Conservation (phyloP, 495 filamentous ascomycete genomes). For the Cenococcum geophilum region DNA sequence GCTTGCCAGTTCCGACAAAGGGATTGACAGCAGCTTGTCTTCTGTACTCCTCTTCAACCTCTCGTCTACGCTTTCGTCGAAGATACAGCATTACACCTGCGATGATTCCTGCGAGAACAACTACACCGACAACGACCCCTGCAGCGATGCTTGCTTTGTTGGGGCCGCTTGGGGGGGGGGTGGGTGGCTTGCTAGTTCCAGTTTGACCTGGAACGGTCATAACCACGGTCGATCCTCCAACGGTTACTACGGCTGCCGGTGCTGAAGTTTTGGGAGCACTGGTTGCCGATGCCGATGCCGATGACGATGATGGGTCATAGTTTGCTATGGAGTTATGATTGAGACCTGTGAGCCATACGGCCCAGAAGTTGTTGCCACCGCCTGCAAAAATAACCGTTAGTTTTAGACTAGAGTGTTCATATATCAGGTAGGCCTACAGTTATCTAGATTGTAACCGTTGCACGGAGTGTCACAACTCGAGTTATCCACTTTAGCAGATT, state of each 20-base stretch:
- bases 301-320: slow-evolving; percentile 5
- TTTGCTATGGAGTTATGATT: slow-evolving; percentile 8
- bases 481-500: slow-evolving; percentile 43
- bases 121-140: slow-evolving; percentile 79
- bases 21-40: slow-evolving; percentile 63
- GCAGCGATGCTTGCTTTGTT: slow-evolving; percentile 76
- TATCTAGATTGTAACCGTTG: slow-evolving; percentile 47
- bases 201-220: slow-evolving; percentile 29
- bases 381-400: slow-evolving; percentile 40
- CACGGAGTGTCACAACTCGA: slow-evolving; percentile 52
- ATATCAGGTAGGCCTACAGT: slow-evolving; percentile 48
- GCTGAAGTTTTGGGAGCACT: slow-evolving; percentile 11
- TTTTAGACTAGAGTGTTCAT: background rate
- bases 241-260: slow-evolving; percentile 21
- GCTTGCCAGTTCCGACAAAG: slow-evolving; percentile 58
- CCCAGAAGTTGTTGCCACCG: slow-evolving; percentile 44
- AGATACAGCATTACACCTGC: slow-evolving; percentile 70
- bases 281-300: slow-evolving; percentile 11
- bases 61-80: slow-evolving; percentile 63
- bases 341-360: slow-evolving; percentile 34
- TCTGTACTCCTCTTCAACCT: slow-evolving; percentile 73
- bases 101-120: slow-evolving; percentile 58
- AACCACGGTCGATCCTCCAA: slow-evolving; percentile 35
- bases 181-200: slow-evolving; percentile 18
- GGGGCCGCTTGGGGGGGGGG: slow-evolving; percentile 35